Base-by-base conservation (phyloP, 768 basidiomycete genomes). In the Boletus rubroflammeus region DNA sequence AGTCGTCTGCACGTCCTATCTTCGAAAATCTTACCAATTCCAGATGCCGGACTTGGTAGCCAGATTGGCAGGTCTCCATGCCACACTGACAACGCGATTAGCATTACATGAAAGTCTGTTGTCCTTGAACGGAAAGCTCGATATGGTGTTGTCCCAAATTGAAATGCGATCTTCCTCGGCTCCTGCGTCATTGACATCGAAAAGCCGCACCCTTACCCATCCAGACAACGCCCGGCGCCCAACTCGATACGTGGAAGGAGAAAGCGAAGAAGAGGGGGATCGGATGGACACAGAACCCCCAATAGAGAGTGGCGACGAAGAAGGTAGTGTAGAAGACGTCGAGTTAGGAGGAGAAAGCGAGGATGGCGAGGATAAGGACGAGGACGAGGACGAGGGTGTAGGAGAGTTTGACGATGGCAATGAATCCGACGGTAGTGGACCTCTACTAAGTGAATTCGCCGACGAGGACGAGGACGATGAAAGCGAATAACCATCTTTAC, bases 11-110 rank as follows among this genome's bases (percentile, higher is more conserved):
- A 29, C n/a, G n/a, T 35, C 31, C 15, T 21, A 29, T 28, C 28
- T 58, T 52, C 46, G 15, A 39, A 46, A 21, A 28, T 52, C 53
- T 69, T 26, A 58, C 51, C 39, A 21, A 15, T 48, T 47, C 5
- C 47, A 98, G 94, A 88, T 98, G 72, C 96, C 96, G 6, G 92
- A 95, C 60, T 79, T 99, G 14, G 90, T 98, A 21, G 81, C 86
- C 34, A 85, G 91, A 32, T 81, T 99, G 17, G 85, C 95, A 3
- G 85, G 84, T 5, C 78, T 99, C 21, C 92, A 96, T 72, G 75
- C 88, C 19, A 86, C 88, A 6, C 76, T 99, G 38, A 83, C 88
- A 3, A 78, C 86, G 31, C 84, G 97, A 21, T 74, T 97, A 32
- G 78, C 85, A 25, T 74, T 98, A 43, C 90, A 97, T 58, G 87